Evolutionary conservation across 805 yeast species (phyloP).

Genomic region (Lachancea fermentati): DNA sequence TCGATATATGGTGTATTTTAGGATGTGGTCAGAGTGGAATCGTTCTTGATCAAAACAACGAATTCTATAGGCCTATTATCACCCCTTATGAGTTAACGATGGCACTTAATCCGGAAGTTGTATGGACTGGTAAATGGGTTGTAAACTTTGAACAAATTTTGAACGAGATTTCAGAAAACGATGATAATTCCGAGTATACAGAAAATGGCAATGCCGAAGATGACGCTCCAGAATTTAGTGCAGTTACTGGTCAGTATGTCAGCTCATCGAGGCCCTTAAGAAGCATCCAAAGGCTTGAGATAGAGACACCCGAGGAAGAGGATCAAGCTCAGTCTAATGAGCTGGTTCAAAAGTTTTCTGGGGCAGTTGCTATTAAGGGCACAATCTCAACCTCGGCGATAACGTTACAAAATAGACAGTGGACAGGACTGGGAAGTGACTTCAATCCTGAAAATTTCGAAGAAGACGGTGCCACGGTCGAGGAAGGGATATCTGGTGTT

Average conservation of each 20-base stretch:
- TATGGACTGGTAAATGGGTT: constrained; percentile 94
- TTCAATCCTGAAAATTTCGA: constrained; percentile 40
- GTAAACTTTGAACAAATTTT: constrained; percentile 63
- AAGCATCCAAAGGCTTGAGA: constrained; percentile 54
- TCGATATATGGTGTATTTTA: constrained; percentile 89
- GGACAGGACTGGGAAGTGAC: constrained; percentile 94
- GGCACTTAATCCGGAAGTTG: constrained; percentile 68
- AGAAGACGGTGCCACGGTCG: constrained; percentile 70
- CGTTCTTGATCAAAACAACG: constrained; percentile 69
- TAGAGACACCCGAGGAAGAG: constrained; percentile 41
- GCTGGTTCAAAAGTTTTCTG: constrained; percentile 52
- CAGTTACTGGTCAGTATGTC: constrained; percentile 76
- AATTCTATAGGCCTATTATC: constrained; percentile 83
- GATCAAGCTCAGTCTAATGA: constrained; percentile 23
- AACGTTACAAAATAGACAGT: constrained; percentile 60
- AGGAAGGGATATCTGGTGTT: constrained; percentile 79
- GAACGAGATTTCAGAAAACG: constrained; percentile 32
- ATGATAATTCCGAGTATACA: constrained; percentile 22
- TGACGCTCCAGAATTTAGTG: constrained; percentile 79
- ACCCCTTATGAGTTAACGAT: constrained; percentile 88
- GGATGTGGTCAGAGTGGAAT: constrained; percentile 96
- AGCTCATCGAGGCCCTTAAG: constrained; percentile 73
- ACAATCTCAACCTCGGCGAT: constrained; percentile 88
- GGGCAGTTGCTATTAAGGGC: constrained; percentile 58
- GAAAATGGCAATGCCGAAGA: constrained; percentile 28